A percentile compares a stretch with the other conserved stretches of the same genome.
phyloP scores from a whole-genome alignment of 257 asterid genomes.

The Eucommia ulmoides region DNA sequence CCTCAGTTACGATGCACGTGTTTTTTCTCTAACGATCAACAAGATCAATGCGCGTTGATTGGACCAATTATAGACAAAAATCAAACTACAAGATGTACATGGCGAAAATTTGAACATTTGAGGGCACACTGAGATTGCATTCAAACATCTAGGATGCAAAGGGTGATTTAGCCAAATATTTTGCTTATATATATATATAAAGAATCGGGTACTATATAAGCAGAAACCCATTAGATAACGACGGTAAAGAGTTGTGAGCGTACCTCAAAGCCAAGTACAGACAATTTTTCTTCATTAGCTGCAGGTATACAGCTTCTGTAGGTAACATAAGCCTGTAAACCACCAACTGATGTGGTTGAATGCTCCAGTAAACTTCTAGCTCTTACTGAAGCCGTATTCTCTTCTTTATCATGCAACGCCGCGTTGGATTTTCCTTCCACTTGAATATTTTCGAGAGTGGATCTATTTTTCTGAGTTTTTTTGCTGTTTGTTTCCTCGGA shows the following conservation, averaged over 20 bases:
- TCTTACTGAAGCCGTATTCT: conserved; percentile 13
- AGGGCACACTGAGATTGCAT: not conserved
- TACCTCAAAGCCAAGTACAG: conserved; percentile 91
- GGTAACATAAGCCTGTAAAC: conserved; percentile 36
- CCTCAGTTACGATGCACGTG: no score
- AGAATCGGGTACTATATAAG: not conserved
- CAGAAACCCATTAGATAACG: not conserved
- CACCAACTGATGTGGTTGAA: conserved; percentile 33
- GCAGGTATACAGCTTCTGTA: conserved; percentile 96
- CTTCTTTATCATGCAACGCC: conserved; percentile 14
- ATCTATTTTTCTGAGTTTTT: conserved; percentile 33
- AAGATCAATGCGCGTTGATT: no score
- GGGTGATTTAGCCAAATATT: no score
- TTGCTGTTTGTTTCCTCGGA: conserved; percentile 26
- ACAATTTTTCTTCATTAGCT: conserved; percentile 66
- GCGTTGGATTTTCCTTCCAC: conserved; percentile 14
- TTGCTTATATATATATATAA: no score
- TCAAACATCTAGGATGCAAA: no score
- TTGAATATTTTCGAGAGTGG: conserved; percentile 37
- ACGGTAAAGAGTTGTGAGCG: conserved; percentile 5
- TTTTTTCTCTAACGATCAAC: no score
- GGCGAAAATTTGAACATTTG: not conserved
- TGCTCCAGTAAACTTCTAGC: conserved; percentile 46
- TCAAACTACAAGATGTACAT: not conserved
- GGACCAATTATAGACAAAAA: no score